These are phyloP conservation scores for Ceratocystis albifundus DNA, from an alignment of 2,329 filamentous ascomycete species.

Conservation along the genomic window DNA sequence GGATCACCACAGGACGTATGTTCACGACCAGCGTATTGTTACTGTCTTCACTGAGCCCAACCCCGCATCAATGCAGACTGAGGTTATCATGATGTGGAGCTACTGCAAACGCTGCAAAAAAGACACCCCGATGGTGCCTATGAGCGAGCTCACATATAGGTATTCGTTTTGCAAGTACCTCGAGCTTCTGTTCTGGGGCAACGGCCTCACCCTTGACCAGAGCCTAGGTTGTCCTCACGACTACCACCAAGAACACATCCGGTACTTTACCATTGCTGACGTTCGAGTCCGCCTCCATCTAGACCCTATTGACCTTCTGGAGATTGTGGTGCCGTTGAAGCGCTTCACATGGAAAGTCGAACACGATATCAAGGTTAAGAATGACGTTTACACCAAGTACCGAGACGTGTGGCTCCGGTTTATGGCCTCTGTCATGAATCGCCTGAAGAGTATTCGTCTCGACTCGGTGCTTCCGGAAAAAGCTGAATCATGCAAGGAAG, in stretches of 20 bases:
- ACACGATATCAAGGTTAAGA: constrained; percentile 82
- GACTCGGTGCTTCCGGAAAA: constrained; percentile 86
- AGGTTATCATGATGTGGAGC: constrained; percentile 92
- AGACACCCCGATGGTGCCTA: constrained; percentile 76
- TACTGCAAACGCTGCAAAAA: constrained; percentile 85
- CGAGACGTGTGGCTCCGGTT: constrained; percentile 77
- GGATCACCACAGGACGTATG: constrained; percentile 91
- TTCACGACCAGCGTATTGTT: constrained; percentile 88
- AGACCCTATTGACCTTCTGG: constrained; percentile 81
- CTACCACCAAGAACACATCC: constrained; percentile 79
- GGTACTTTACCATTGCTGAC: constrained; percentile 83
- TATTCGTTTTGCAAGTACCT: constrained; percentile 98
- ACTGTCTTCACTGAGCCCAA: constrained; percentile 69
- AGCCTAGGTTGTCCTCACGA: constrained; percentile 73
- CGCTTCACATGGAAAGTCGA: constrained; percentile 97
- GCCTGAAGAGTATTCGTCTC: constrained; percentile 78
- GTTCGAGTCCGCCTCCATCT: constrained; percentile 82
- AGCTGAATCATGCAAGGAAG: constrained; percentile 64
- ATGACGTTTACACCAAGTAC: constrained; percentile 72
- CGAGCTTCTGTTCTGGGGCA: constrained; percentile 95
- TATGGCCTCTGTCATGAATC: constrained; percentile 72
- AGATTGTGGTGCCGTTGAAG: constrained; percentile 83
- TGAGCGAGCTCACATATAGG: constrained; percentile 93
- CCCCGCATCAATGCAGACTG: constrained; percentile 36
- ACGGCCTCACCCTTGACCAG: constrained; percentile 60